These are phyloP conservation scores for Biscogniauxia marginata DNA, from an alignment of 2,329 filamentous ascomycete species.

Conservation along the genomic window DNA sequence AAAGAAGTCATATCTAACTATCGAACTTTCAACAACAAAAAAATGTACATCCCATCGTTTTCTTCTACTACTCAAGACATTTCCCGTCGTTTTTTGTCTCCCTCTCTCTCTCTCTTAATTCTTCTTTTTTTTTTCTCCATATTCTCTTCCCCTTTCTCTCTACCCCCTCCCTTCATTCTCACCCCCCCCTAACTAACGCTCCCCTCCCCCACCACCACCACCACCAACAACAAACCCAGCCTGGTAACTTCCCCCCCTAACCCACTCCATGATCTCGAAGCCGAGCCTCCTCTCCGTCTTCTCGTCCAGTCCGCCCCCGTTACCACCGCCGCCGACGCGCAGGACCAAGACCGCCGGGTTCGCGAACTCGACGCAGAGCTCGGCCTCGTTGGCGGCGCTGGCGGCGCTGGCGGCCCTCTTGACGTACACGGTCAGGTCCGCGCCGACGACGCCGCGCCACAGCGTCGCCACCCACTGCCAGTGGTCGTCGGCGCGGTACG, in stretches of 20 bases:
- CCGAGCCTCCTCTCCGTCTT: conserved; percentile 71
- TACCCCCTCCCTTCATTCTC: too few relatives aligned
- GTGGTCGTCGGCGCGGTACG: conserved; percentile 81
- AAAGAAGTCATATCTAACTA: neutral
- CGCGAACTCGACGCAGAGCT: conserved; percentile 56
- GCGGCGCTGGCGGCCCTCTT: conserved; percentile 30
- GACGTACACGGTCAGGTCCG: conserved; percentile 76
- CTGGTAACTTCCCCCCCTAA: conserved; percentile 49
- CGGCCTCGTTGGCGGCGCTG: conserved; percentile 14
- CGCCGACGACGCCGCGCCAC: conserved; percentile 81
- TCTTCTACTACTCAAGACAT: conserved; percentile 2
- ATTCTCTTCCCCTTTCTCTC: neutral
- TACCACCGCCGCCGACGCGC: too few relatives aligned
- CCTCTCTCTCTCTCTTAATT: neutral
- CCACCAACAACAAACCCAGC: conserved; percentile 19
- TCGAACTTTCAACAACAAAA: too few relatives aligned
- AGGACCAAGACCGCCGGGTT: conserved; percentile 56
- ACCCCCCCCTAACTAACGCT: neutral
- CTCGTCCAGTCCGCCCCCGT: conserved; percentile 55
- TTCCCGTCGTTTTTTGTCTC: neutral
- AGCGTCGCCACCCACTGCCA: conserved; percentile 97
- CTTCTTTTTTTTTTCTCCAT: conserved; percentile 2
- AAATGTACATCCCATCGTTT: conserved; percentile 1
- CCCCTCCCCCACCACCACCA: neutral
- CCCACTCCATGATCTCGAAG: conserved; percentile 88